Evolutionary conservation across 2,329 filamentous ascomycete genomes (phyloP).

Genomic region (Clathrospora elynae): DNA sequence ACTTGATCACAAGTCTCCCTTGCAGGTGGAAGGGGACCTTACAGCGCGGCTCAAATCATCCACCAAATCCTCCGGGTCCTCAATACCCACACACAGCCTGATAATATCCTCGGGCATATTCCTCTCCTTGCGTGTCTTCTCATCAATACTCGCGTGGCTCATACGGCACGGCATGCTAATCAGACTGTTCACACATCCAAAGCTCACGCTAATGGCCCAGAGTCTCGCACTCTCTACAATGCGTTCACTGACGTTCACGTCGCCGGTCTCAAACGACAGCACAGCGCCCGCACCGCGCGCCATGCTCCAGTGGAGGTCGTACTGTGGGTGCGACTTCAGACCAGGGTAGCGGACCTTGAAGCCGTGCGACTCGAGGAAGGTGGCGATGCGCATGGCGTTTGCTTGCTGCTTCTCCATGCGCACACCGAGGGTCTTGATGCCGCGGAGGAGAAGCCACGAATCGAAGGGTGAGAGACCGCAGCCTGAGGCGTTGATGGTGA

Average conservation of each 20-base stretch:
- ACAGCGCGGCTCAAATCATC: constrained; percentile 91
- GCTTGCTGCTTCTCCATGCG: constrained; percentile 98
- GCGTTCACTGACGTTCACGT: constrained; percentile 79
- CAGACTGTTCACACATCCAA: constrained; percentile 96
- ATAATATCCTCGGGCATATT: constrained; percentile 98
- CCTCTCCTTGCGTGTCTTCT: constrained; percentile 72
- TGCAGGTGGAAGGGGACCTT: constrained; percentile 53
- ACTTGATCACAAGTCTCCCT: neutral
- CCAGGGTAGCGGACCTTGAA: constrained; percentile 97
- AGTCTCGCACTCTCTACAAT: constrained; percentile 92
- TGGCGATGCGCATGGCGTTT: constrained; percentile 87
- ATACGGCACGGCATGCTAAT: constrained; percentile 99
- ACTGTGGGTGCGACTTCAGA: constrained; percentile 91
- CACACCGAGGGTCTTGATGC: constrained; percentile 94
- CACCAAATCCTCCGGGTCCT: constrained; percentile 88
- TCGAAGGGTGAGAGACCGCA: constrained; percentile 95
- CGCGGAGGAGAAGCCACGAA: constrained; percentile 91
- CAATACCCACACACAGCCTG: constrained; percentile 92
- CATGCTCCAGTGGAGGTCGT: constrained; percentile 94
- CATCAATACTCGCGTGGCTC: constrained; percentile 98
- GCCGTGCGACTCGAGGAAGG: constrained; percentile 87
- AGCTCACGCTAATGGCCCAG: constrained; percentile 95
- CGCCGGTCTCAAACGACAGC: constrained; percentile 93
- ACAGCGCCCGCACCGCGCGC: constrained; percentile 93
- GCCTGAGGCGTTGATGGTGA: constrained; percentile 95